phyloP scores from a whole-genome alignment of 345 rosid genomes.

The Psidium friedrichsthalianum region DNA sequence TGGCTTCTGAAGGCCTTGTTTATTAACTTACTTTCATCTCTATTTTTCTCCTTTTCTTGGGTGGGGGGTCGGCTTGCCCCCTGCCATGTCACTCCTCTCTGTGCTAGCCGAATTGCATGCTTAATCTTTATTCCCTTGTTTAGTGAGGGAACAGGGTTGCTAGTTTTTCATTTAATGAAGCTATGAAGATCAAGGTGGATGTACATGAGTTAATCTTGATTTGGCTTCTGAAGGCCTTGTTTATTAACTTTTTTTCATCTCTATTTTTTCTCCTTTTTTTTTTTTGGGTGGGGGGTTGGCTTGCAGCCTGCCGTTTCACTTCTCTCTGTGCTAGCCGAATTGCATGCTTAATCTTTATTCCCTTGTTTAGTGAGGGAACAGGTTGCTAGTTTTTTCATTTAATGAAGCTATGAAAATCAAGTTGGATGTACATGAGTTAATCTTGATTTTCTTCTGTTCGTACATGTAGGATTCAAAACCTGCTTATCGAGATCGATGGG shows the following conservation, averaged over 20 bases:
- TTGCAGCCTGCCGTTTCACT: not conserved
- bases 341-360: not conserved
- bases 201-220: not conserved
- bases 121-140: not conserved
- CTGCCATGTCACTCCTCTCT: not conserved
- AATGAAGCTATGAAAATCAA: not conserved
- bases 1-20: not conserved
- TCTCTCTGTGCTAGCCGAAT: not conserved
- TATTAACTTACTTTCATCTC: not conserved
- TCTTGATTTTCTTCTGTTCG: not conserved
- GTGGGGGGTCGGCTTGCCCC: too few species aligned
- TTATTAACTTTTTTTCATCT: too few species aligned
- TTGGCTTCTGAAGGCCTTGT: not conserved
- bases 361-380: not conserved
- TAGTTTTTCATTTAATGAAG: not conserved
- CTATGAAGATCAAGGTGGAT: not conserved
- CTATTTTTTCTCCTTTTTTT: not conserved
- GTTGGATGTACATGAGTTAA: not conserved
- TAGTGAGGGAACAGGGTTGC: not conserved
- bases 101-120: not conserved
- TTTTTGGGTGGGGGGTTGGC: too few species aligned
- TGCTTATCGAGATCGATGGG: conserved; percentile 56
- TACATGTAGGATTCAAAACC: conserved; percentile 61
- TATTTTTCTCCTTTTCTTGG: not conserved
- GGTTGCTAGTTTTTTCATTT: not conserved